Conservation (phyloP, 768 basidiomycete genomes). For the Suillus cothurnatus region DNA sequence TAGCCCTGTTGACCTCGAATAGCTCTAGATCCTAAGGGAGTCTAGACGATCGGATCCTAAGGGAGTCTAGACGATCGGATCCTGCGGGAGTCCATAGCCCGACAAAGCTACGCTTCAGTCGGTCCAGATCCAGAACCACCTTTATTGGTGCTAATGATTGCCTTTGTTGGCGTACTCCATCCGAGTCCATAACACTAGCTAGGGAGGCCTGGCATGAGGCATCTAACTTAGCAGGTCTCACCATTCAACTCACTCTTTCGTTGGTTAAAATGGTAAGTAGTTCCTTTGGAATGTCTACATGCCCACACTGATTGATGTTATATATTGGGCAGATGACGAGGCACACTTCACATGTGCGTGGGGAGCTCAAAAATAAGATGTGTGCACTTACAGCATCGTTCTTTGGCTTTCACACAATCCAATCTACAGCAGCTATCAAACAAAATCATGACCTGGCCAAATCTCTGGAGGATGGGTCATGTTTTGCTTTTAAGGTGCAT, state of each 20-base stretch:
- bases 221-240: not conserved
- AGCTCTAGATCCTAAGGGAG: too few species aligned
- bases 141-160: too few species aligned
- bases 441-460: constrained; percentile 4
- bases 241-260: constrained; percentile 3
- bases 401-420: constrained; percentile 6
- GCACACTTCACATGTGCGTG: constrained; percentile 11
- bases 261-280: constrained; percentile 6
- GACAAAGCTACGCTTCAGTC: too few species aligned
- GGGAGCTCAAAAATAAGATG: constrained; percentile 14
- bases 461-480: constrained; percentile 9
- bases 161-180: too few species aligned
- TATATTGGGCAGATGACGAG: not conserved
- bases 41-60: too few species aligned
- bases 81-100: too few species aligned
- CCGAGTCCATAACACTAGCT: too few species aligned
- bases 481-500: constrained; percentile 10
- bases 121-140: too few species aligned
- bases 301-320: not conserved
- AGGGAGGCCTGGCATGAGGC: constrained; percentile 5
- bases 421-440: too few species aligned
- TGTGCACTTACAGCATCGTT: not conserved
- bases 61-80: too few species aligned
- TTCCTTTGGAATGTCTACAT: not conserved
- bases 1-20: too few species aligned